Conservation (phyloP, 2,329 filamentous ascomycete species). For the Colletotrichum sp. region DNA sequence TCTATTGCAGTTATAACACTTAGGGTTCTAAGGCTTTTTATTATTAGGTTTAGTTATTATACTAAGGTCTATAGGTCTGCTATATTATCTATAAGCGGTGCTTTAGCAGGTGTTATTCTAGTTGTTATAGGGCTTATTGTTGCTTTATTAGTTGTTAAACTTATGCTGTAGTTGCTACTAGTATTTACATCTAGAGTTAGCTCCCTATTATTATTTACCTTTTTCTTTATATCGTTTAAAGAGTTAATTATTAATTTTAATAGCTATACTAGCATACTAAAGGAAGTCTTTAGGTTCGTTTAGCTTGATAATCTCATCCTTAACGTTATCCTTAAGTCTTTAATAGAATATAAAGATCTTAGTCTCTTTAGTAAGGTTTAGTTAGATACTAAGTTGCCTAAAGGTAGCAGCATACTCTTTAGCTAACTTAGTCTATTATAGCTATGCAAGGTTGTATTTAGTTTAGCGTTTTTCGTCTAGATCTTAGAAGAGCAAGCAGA, state of each 20-base stretch:
- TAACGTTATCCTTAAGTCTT: background rate
- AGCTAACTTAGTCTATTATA: background rate
- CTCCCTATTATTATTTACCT: background rate
- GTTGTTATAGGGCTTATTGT: no score
- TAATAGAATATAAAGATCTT: background rate
- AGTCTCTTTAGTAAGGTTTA: background rate
- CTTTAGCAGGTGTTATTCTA: no score
- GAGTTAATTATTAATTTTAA: background rate
- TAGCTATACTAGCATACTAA: background rate
- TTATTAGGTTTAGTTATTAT: no score
- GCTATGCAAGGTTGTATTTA: background rate
- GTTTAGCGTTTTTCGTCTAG: no score
- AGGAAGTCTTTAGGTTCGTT: background rate
- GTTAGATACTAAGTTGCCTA: background rate
- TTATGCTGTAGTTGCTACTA: no score
- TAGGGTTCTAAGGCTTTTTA: no score
- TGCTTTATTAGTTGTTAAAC: no score
- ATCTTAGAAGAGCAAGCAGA: no score
- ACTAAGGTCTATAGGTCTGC: no score
- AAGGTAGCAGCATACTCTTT: background rate
- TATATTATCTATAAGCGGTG: no score
- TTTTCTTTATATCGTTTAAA: background rate
- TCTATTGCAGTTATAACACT: no score
- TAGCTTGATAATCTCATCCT: background rate
- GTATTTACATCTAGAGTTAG: no score